Evolutionary conservation across 139 green algal genomes (phyloP), one percentile per base, ranked within the genome.

Genomic region (Chlamydomonas eustigma): DNA sequence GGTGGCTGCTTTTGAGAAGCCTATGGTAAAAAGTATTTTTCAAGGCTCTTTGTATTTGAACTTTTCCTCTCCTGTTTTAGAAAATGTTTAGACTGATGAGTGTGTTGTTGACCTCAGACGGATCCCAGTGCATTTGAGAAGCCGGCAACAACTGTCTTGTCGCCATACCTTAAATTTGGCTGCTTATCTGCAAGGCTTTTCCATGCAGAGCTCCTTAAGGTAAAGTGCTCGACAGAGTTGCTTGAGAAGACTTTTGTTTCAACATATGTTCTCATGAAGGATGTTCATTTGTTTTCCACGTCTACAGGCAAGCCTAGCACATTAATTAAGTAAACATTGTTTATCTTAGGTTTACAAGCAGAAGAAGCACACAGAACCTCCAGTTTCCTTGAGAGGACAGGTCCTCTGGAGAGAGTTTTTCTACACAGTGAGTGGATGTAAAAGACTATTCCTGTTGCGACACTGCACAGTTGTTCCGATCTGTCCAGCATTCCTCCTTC

Each of bases 1-100:
- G 92, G 89, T 96, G 33, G 83, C 81, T 3, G 74, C 37, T 2
- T 97, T 97, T 85, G 90, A 96, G 67, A 97, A 97, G 83, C 93
- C 93, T 32, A 90, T 28, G 44, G 44, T 58, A 58, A 18, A 18
- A 58, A 28, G 44, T 12, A 58, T 12, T 28, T 58, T 58, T 58
- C 44, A 28, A 12, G 44, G 18, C 12, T 58, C 18, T 28, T 58
- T 12, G n/a, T n/a, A n/a, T n/a, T n/a, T n/a, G n/a, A n/a, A n/a
- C n/a, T n/a, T n/a, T n/a, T n/a, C n/a, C n/a, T n/a, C n/a, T n/a
- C n/a, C n/a, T n/a, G n/a, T n/a, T n/a, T n/a, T n/a, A n/a, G n/a
- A n/a, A n/a, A n/a, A n/a, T n/a, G n/a, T n/a, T n/a, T n/a, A n/a
- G n/a, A n/a, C n/a, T n/a, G n/a, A n/a, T n/a, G n/a, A n/a, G n/a